Conservation (phyloP, 352 stramenopile species). For the Phytophthora sp. region DNA sequence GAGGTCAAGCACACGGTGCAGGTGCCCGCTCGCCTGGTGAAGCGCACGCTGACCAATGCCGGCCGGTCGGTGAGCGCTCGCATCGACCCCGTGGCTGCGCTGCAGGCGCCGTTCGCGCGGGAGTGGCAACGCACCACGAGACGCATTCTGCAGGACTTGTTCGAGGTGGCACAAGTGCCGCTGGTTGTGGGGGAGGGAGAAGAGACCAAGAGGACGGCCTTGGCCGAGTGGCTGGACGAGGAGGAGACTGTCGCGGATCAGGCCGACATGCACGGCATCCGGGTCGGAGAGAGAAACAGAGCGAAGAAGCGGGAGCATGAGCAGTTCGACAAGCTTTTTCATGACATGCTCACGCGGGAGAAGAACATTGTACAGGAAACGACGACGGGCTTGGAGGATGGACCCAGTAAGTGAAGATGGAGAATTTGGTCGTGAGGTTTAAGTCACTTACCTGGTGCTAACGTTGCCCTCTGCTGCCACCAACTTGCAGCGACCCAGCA, state of each 20-base stretch:
- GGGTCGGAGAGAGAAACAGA: conserved; percentile 51
- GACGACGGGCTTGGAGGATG: conserved; percentile 79
- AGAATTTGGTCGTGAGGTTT: too few species aligned
- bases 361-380: conserved; percentile 76
- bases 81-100: conserved; percentile 35
- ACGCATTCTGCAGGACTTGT: conserved; percentile 63
- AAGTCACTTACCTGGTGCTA: too few species aligned
- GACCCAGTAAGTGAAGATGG: conserved; percentile 46
- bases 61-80: conserved; percentile 20
- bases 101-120: conserved; percentile 57
- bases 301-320: conserved; percentile 43
- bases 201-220: conserved; percentile 30
- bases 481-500: conserved; percentile 61
- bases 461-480: too few species aligned
- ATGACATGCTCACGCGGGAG: conserved; percentile 68
- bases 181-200: conserved; percentile 23
- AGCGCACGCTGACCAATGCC: conserved; percentile 55
- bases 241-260: conserved; percentile 44
- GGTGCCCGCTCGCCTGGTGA: conserved; percentile 56
- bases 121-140: conserved; percentile 77
- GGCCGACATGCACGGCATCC: conserved; percentile 35
- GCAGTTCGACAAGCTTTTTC: conserved; percentile 68
- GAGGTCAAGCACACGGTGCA: conserved; percentile 53
- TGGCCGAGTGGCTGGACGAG: conserved; percentile 63
- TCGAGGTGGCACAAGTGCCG: conserved; percentile 60